A percentile compares a stretch with the other conserved stretches of the same genome.
These are phyloP conservation scores for Leishmania guyanensis DNA, from an alignment of 208 protist species.

Conservation along the genomic window DNA sequence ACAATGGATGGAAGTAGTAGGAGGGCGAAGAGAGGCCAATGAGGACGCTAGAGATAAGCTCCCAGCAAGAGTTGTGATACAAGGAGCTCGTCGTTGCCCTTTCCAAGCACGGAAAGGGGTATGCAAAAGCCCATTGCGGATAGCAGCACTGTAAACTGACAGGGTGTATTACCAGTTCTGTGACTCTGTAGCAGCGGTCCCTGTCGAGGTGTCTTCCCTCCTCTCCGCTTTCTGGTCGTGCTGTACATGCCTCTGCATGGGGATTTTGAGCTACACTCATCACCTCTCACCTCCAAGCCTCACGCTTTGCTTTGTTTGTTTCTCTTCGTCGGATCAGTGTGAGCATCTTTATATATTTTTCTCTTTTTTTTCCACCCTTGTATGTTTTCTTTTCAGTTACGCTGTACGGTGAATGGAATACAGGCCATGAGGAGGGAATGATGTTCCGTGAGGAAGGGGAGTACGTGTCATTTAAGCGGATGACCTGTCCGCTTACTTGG, in stretches of 20 bases:
- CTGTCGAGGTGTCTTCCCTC: neutral
- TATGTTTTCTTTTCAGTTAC: neutral
- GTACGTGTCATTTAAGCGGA: too few relatives aligned
- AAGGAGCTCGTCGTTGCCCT: neutral
- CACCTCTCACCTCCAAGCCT: neutral
- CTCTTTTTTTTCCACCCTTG: neutral
- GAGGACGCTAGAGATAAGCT: neutral
- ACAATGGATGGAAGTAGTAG: slow-evolving; percentile 13
- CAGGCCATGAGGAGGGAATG: neutral
- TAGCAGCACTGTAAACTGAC: neutral
- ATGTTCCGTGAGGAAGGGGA: too few relatives aligned
- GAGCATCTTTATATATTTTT: neutral
- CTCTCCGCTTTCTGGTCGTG: neutral
- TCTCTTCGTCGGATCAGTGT: neutral
- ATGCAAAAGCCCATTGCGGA: too few relatives aligned
- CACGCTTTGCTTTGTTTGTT: neutral
- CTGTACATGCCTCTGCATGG: neutral
- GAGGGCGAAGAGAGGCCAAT: neutral
- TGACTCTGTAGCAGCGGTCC: neutral
- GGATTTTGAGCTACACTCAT: too few relatives aligned
- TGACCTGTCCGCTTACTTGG: neutral
- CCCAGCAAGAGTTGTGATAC: neutral
- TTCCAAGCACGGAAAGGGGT: neutral
- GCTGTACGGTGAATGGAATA: slow-evolving; percentile 9
- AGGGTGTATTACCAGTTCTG: neutral